A percentile compares a stretch with the other conserved stretches of the same genome.
Evolutionary conservation across 495 filamentous ascomycete genomes (phyloP).

Genomic region (Podospora australis): DNA sequence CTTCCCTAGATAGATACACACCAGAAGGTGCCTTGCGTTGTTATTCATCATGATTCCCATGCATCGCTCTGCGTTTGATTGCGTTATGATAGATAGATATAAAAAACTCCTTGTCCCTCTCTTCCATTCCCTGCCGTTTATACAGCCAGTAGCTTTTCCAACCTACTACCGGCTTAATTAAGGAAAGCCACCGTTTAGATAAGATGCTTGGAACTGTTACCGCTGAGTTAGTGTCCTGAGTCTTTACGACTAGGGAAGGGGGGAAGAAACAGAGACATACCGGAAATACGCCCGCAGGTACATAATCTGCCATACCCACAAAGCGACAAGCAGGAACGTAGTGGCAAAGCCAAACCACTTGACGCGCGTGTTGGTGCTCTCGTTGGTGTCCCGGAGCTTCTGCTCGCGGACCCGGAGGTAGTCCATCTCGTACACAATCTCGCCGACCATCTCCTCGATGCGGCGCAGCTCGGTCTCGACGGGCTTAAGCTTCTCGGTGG

Average conservation of each 20-base stretch:
- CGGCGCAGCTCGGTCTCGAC: conserved; percentile 92
- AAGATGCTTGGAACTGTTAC: conserved; percentile 16
- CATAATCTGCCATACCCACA: conserved; percentile 95
- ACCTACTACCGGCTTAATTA: too few relatives aligned
- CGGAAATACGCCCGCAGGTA: conserved; percentile 97
- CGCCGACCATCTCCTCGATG: conserved; percentile 78
- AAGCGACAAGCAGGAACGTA: conserved; percentile 82
- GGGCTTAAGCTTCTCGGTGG: conserved; percentile 94
- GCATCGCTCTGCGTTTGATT: too few relatives aligned
- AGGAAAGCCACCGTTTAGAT: conserved; percentile 8
- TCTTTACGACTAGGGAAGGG: background rate
- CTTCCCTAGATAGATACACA: too few relatives aligned
- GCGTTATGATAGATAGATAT: too few relatives aligned
- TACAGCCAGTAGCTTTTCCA: too few relatives aligned
- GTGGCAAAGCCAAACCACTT: conserved; percentile 98
- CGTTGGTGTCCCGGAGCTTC: conserved; percentile 95
- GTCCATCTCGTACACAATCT: conserved; percentile 83
- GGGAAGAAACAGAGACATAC: conserved; percentile 28
- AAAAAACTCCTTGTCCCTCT: too few relatives aligned
- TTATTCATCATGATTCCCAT: too few relatives aligned
- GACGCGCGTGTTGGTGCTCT: conserved; percentile 97
- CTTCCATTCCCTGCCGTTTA: too few relatives aligned
- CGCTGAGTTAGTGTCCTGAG: conserved; percentile 2
- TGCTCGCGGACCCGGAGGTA: conserved; percentile 88
- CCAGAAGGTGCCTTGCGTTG: too few relatives aligned